A percentile compares a stretch with the other conserved stretches of the same genome.
These are phyloP conservation scores for Cyclaneusma minus DNA, from an alignment of 2,329 filamentous ascomycete species.

Conservation along the genomic window DNA sequence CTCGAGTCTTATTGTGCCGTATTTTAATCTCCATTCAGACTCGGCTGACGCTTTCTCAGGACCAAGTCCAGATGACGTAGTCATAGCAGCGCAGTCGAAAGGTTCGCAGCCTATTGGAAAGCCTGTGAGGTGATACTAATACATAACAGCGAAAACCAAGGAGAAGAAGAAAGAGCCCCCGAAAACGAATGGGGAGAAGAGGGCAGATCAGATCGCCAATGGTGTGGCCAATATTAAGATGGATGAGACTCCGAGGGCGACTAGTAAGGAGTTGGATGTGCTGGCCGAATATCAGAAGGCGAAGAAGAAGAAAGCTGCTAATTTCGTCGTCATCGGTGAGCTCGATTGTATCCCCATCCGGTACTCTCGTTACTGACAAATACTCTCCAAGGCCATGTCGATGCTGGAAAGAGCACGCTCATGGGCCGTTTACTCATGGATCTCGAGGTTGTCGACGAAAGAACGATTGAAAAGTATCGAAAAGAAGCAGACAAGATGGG, in stretches of 20 bases:
- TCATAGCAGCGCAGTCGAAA: constrained; percentile 78
- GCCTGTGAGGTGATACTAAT: constrained; percentile 20
- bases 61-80: constrained; percentile 84
- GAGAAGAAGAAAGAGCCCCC: constrained; percentile 19
- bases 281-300: constrained; percentile 63
- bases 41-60: constrained; percentile 54
- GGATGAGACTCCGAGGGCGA: constrained; percentile 38
- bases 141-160: constrained; percentile 25
- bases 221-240: constrained; percentile 30
- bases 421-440: constrained; percentile 93
- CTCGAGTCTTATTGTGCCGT: constrained; percentile 23
- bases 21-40: constrained; percentile 20
- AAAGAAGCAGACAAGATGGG: constrained; percentile 83
- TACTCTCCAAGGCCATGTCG: constrained; percentile 60
- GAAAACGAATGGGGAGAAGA: constrained; percentile 24
- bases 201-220: constrained; percentile 25
- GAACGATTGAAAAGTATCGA: constrained; percentile 75
- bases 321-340: constrained; percentile 85
- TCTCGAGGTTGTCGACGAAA: constrained; percentile 71
- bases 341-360: constrained; percentile 4
- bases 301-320: constrained; percentile 64
- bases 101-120: constrained; percentile 39
- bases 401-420: constrained; percentile 92
- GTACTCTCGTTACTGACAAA: constrained; percentile 10
- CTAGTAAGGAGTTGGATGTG: constrained; percentile 73